Evolutionary conservation across 176 grass and related monocot genomes (phyloP).

Genomic region (Oryza punctata): DNA sequence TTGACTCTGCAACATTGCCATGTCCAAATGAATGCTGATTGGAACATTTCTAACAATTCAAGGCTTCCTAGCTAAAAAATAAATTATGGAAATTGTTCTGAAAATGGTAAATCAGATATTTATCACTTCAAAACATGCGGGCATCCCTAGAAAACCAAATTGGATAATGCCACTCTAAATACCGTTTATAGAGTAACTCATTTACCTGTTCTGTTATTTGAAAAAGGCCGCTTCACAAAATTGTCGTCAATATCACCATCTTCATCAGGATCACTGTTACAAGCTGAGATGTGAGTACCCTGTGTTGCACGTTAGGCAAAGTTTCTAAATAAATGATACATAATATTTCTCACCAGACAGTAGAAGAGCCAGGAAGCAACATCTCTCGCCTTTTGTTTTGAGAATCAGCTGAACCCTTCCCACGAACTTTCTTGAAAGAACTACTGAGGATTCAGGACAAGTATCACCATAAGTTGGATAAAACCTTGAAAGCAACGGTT

Average conservation of each 20-base stretch:
- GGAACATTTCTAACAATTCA: conserved; percentile 18
- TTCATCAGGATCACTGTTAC: conserved; percentile 43
- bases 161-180: not conserved
- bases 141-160: not conserved
- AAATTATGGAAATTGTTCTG: not conserved
- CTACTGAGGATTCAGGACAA: conserved; percentile 14
- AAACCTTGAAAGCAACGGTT: not conserved
- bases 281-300: conserved; percentile 24
- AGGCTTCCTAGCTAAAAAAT: not conserved
- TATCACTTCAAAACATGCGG: not conserved
- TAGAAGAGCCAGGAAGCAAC: conserved; percentile 16
- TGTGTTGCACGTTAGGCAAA: not conserved
- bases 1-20: not conserved
- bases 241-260: conserved; percentile 40
- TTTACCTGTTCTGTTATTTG: conserved; percentile 46
- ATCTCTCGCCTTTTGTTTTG: conserved; percentile 22
- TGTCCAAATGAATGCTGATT: not conserved
- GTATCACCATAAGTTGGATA: conserved; percentile 14
- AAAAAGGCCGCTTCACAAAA: conserved; percentile 35
- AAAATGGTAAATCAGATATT: not conserved
- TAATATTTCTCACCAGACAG: conserved; percentile 33
- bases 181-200: not conserved
- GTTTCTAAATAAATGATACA: conserved; percentile 4
- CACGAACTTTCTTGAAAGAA: conserved; percentile 34
- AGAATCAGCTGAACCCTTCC: conserved; percentile 33